These are phyloP conservation scores for Eucalyptus fibrosa DNA, from an alignment of 345 rosid species.

Conservation along the genomic window DNA sequence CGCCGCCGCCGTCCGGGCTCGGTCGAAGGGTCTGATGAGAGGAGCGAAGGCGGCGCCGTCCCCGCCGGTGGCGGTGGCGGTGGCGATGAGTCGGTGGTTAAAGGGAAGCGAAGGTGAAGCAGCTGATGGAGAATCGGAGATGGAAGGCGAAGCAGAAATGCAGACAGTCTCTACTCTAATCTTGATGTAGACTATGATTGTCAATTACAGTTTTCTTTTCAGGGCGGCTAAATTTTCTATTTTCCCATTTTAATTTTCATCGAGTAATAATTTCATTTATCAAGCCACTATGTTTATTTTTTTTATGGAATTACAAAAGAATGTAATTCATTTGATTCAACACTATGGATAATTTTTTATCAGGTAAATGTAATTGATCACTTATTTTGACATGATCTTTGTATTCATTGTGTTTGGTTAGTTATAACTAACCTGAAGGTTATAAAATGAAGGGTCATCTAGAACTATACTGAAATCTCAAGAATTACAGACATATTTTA, in stretches of 20 bases:
- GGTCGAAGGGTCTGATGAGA: background rate
- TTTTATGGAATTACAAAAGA: background rate
- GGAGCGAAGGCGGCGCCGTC: background rate
- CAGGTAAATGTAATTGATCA: background rate
- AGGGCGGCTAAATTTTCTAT: background rate
- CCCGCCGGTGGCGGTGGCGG: background rate
- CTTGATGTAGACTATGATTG: background rate
- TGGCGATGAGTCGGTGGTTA: background rate
- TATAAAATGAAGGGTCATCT: background rate
- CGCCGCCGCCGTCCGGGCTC: background rate
- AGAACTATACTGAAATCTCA: accelerated
- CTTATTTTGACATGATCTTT: background rate
- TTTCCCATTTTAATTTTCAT: background rate
- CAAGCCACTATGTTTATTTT: background rate
- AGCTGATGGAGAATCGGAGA: background rate
- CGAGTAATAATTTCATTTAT: background rate
- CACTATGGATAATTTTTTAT: background rate
- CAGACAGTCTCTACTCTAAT: background rate
- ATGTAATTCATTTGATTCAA: background rate
- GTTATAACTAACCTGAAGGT: background rate
- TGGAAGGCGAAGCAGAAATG: background rate
- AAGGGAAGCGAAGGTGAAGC: background rate
- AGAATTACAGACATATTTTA: accelerated
- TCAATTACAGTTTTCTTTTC: background rate
- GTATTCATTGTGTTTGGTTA: background rate